Evolutionary conservation across 2,329 filamentous ascomycete species (phyloP).

Genomic region (Alternaria sp.): DNA sequence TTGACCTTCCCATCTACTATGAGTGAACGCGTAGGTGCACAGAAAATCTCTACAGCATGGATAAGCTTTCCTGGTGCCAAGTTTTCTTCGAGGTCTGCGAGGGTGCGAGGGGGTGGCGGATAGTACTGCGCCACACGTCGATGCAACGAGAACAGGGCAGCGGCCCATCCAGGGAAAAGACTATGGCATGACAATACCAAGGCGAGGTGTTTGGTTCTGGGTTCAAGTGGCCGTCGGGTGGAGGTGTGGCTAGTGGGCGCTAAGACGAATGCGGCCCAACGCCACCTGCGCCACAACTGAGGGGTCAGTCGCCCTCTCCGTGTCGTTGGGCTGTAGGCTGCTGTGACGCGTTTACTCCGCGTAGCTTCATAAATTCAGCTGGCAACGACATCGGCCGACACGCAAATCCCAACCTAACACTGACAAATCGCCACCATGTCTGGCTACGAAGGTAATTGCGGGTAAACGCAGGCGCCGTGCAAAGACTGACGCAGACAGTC

Average conservation of each 20-base stretch:
- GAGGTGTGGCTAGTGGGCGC: background rate
- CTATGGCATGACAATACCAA: background rate
- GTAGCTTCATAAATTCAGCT: conserved; percentile 22
- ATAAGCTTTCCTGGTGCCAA: background rate
- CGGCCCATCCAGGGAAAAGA: background rate
- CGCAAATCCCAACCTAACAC: conserved; percentile 14
- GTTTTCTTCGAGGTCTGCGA: background rate
- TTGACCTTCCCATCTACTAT: background rate
- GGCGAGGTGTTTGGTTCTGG: background rate
- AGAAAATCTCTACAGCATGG: background rate
- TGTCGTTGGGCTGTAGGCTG: conserved; percentile 13
- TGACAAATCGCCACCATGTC: conserved; percentile 50
- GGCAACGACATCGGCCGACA: conserved; percentile 7
- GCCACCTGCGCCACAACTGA: conserved; percentile 13
- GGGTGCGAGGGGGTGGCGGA: background rate
- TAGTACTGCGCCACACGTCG: background rate
- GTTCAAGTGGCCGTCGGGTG: background rate
- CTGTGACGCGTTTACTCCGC: conserved; percentile 21
- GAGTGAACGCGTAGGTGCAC: background rate
- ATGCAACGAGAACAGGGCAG: background rate
- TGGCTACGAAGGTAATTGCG: conserved; percentile 56
- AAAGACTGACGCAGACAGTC: conserved; percentile 47
- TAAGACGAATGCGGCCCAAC: background rate
- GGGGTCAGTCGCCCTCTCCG: conserved; percentile 7
- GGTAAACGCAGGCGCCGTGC: conserved; percentile 11